phyloP scores from a whole-genome alignment of 495 filamentous ascomycete genomes.

The Penicillium paradoxum region DNA sequence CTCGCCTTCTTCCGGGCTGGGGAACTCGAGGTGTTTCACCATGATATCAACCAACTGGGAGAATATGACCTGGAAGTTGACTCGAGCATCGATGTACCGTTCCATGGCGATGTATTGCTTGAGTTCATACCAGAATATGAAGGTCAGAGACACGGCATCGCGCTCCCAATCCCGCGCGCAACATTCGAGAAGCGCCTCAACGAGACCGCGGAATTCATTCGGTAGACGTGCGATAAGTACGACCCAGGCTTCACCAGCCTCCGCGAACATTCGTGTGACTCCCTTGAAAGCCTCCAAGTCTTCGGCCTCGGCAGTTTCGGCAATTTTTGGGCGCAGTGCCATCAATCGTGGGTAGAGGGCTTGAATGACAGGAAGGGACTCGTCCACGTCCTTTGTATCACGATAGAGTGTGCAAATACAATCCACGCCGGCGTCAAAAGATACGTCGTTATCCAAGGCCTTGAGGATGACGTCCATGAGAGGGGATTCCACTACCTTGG shows the following conservation, averaged over 20 bases:
- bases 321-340: slow-evolving; percentile 72
- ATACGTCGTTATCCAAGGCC: slow-evolving; percentile 65
- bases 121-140: slow-evolving; percentile 96
- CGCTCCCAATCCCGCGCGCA: slow-evolving; percentile 78
- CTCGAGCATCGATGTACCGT: slow-evolving; percentile 74
- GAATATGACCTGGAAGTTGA: slow-evolving; percentile 71
- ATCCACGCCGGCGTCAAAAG: slow-evolving; percentile 88
- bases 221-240: slow-evolving; percentile 83
- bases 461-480: slow-evolving; percentile 76
- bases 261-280: slow-evolving; percentile 81
- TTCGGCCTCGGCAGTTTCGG: slow-evolving; percentile 66
- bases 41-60: slow-evolving; percentile 88
- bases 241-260: slow-evolving; percentile 92
- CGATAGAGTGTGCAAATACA: slow-evolving; percentile 86
- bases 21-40: slow-evolving; percentile 86
- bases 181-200: slow-evolving; percentile 87
- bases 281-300: slow-evolving; percentile 87
- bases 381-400: slow-evolving; percentile 85
- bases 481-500: slow-evolving; percentile 77
- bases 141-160: slow-evolving; percentile 86
- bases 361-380: slow-evolving; percentile 75
- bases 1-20: slow-evolving; percentile 69
- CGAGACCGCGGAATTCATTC: slow-evolving; percentile 72
- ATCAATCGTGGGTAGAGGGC: slow-evolving; percentile 80
- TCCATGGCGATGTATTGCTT: slow-evolving; percentile 94